These are phyloP conservation scores for Ceratocystis cacaofunesta DNA, from an alignment of 2,329 filamentous ascomycete species.

Conservation along the genomic window DNA sequence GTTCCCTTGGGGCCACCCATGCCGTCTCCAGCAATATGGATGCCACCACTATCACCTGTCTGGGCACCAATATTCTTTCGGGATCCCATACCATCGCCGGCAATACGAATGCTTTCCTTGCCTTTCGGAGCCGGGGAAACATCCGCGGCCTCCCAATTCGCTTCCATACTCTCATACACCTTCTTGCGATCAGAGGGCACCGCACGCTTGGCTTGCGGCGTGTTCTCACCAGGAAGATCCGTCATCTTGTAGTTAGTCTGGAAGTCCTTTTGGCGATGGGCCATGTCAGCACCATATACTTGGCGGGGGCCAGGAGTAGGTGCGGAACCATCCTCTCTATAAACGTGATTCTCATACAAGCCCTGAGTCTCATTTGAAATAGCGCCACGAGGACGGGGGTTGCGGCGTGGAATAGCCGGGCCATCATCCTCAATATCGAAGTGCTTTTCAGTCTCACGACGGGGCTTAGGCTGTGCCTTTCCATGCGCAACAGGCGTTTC, in stretches of 20 bases:
- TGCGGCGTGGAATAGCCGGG: constrained; percentile 29
- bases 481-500: constrained; percentile 39
- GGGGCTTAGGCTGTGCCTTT: constrained; percentile 47
- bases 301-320: constrained; percentile 25
- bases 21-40: constrained; percentile 44
- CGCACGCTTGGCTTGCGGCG: constrained; percentile 28
- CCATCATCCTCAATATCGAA: constrained; percentile 68
- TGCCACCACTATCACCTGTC: constrained; percentile 22
- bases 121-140: constrained; percentile 30
- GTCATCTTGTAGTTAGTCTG: constrained; percentile 62
- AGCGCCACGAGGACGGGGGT: constrained; percentile 47
- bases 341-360: constrained; percentile 54
- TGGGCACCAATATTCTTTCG: constrained; percentile 24
- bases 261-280: constrained; percentile 39
- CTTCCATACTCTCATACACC: constrained; percentile 58
- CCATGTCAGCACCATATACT: constrained; percentile 20
- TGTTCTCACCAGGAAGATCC: constrained; percentile 45
- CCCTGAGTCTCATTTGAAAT: constrained; percentile 43
- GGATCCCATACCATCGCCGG: constrained; percentile 45
- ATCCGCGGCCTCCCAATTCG: constrained; percentile 44
- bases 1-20: constrained; percentile 48
- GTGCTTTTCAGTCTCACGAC: constrained; percentile 66
- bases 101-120: constrained; percentile 24
- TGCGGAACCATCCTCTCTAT: constrained; percentile 39
- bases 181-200: constrained; percentile 48